These are phyloP conservation scores for Pythium monospermum DNA, from an alignment of 352 stramenopile genomes.

Conservation along the genomic window DNA sequence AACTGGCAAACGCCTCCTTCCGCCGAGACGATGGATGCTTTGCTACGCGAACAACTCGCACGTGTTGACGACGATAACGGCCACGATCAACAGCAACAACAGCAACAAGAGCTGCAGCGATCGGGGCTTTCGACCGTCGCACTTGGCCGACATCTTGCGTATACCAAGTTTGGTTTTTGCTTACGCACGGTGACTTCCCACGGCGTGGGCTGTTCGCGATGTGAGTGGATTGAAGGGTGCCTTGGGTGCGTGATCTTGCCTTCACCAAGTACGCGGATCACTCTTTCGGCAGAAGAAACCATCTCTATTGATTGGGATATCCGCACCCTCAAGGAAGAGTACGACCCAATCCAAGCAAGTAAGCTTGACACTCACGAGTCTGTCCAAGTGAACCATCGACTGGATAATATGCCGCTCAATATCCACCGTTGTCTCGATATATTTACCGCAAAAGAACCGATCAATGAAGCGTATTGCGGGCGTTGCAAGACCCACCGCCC, in stretches of 20 bases:
- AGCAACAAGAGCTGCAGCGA: slow-evolving; percentile 20
- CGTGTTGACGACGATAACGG: slow-evolving; percentile 4
- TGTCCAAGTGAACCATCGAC: slow-evolving; percentile 52
- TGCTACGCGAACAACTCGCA: slow-evolving; percentile 2
- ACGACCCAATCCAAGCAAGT: slow-evolving; percentile 79
- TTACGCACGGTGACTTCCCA: slow-evolving; percentile 76
- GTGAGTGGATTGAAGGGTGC: slow-evolving; percentile 84
- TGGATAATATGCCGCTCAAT: slow-evolving; percentile 79
- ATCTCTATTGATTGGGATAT: slow-evolving; percentile 90
- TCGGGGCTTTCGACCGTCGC: slow-evolving; percentile 54
- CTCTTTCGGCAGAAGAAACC: slow-evolving; percentile 68
- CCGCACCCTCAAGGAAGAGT: slow-evolving; percentile 81
- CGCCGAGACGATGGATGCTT: slow-evolving; percentile 21
- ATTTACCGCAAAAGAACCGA: slow-evolving; percentile 78
- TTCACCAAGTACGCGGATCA: slow-evolving; percentile 33
- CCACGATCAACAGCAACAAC: slow-evolving; percentile 2
- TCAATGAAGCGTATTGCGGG: slow-evolving; percentile 76
- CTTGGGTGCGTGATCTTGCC: slow-evolving; percentile 78
- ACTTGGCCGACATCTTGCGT: slow-evolving; percentile 51
- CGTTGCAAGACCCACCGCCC: slow-evolving; percentile 88
- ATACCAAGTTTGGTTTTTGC: slow-evolving; percentile 81
- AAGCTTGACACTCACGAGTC: slow-evolving; percentile 70
- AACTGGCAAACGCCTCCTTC: slow-evolving; percentile 66
- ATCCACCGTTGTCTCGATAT: slow-evolving; percentile 82
- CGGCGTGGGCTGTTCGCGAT: slow-evolving; percentile 82